Percentiles rank a stretch among this genome's conserved stretches.
Conservation (phyloP, 306 rosid species). For the Fagus sylvatica region DNA sequence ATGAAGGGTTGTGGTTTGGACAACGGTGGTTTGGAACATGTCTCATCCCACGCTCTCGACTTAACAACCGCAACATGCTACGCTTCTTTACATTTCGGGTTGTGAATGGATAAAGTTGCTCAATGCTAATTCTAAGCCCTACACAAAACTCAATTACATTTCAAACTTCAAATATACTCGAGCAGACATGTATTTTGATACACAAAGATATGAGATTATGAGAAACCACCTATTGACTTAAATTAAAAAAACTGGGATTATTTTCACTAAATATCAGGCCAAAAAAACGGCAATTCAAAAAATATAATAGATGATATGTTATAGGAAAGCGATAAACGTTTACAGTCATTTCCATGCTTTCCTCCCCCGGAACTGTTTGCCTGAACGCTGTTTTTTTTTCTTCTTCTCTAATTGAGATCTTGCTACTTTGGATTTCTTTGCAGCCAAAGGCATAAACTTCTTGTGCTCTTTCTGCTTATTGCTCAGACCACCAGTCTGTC, state of each 20-base stretch:
- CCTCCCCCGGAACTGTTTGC: conserved; percentile 77
- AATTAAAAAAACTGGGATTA: too few relatives aligned
- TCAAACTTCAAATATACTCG: not conserved
- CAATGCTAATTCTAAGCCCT: not conserved
- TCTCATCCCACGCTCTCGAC: too few relatives aligned
- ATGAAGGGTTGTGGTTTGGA: too few relatives aligned
- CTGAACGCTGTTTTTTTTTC: conserved; percentile 47
- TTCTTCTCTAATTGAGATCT: conserved; percentile 49
- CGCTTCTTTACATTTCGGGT: too few relatives aligned
- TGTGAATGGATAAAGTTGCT: too few relatives aligned
- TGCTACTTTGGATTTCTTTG: conserved; percentile 57
- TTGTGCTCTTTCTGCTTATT: conserved; percentile 82
- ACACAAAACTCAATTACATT: not conserved
- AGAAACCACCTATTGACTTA: too few relatives aligned
- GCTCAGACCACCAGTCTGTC: conserved; percentile 85
- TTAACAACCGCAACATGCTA: too few relatives aligned
- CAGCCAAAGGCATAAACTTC: conserved; percentile 77
- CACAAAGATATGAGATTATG: too few relatives aligned
- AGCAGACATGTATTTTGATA: too few relatives aligned
- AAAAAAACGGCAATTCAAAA: too few relatives aligned
- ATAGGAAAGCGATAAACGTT: not conserved
- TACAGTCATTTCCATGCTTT: conserved; percentile 65
- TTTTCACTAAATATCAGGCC: too few relatives aligned
- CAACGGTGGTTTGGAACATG: too few relatives aligned
- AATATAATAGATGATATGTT: not conserved